Evolutionary conservation across 169 alveolate species (phyloP), one percentile per base, ranked within the genome.

Genomic region (Eimeria acervulina): DNA sequence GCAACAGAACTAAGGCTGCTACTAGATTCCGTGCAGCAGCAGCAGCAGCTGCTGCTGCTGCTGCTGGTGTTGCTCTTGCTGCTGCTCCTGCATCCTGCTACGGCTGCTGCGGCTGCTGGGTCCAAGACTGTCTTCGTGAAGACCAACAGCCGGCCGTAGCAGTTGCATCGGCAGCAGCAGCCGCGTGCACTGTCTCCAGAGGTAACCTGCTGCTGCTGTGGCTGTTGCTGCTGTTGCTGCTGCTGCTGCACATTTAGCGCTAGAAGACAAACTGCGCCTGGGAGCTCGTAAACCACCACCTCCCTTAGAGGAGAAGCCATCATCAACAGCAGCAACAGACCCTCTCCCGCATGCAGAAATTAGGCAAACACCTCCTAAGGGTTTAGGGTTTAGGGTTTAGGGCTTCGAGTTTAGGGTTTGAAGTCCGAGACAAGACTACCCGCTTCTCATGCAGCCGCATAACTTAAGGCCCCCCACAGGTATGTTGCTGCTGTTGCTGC

Each of bases 41-140:
- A 47, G 72, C 66, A 10, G 72, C 44, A 2, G 90, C 28, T 10
- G 23, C 44, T n/a, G 90, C 52, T 47, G 90, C 72, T 81, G 90
- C 70, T 51, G 90, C 70, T n/a, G 59, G 21, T 17, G 21, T 51
- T 51, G 59, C 15, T n/a, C n/a, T n/a, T 51, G 90, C 70, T n/a
- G 59, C 59, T 17, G 21, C 15, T 51, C 21, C 15, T 13, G 90
- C 52, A 23, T n/a, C 90, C 52, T 8, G 26, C 70, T 19, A 1
- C 47, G 42, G 70, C 72, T 81, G 90, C 72, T 81, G 38, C 90
- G 42, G 70, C 90, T 51, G 90, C 66, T 42, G 90, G 70, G 47
- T 36, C 31, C n/a, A 81, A 55, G 47, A 81, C 90, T 26, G 66
- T 61, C 70, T 81, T 81, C 47, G 13, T 81, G 40, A 81, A 36